A percentile compares a stretch with the other conserved stretches of the same genome.
Evolutionary conservation across 345 rosid genomes (phyloP).

Genomic region (Psidium guajava): DNA sequence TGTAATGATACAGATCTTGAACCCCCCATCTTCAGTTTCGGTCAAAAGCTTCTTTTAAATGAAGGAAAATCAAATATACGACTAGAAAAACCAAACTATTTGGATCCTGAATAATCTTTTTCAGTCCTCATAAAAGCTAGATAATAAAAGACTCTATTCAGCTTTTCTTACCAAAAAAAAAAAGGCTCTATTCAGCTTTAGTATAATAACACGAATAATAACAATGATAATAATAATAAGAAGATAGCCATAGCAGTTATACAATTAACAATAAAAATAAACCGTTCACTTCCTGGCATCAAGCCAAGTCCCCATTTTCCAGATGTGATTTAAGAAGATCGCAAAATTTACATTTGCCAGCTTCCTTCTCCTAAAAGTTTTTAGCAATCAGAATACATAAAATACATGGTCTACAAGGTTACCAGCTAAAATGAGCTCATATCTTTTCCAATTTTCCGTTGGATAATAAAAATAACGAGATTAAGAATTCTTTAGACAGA

Average conservation of each 20-base stretch:
- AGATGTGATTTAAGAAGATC: not conserved
- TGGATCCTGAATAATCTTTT: not conserved
- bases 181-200: not conserved
- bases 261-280: not conserved
- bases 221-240: not conserved
- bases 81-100: not conserved
- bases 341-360: not conserved
- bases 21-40: not conserved
- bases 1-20: not conserved
- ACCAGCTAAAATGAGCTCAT: not conserved
- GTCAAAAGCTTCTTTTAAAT: not conserved
- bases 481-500: not conserved
- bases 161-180: too few relatives aligned
- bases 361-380: not conserved
- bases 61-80: not conserved
- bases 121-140: not conserved
- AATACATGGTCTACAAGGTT: not conserved
- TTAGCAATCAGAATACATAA: not conserved
- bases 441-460: not conserved
- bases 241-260: not conserved
- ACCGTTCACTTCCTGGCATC: not conserved
- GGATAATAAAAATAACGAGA: not conserved
- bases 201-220: not conserved
- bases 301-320: not conserved
- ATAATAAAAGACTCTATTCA: not conserved